phyloP scores from a whole-genome alignment of 345 rosid species.

The Citrus hindsii region DNA sequence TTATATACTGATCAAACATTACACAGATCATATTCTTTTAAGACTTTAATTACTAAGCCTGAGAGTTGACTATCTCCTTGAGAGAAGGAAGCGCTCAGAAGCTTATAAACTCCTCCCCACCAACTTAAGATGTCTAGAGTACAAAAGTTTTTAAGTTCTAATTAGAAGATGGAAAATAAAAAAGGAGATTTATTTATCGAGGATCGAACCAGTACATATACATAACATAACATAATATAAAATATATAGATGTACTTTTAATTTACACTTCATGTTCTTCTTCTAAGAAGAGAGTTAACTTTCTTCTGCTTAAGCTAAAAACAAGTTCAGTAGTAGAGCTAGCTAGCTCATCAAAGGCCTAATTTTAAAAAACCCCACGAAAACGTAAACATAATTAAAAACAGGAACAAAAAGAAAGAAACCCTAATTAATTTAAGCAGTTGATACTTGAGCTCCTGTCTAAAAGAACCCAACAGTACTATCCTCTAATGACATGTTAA shows the following conservation, averaged over 20 bases:
- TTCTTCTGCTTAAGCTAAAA: constrained; percentile 1
- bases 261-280: background rate
- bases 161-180: background rate
- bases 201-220: background rate
- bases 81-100: too few species aligned
- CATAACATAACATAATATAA: background rate
- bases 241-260: background rate
- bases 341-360: background rate
- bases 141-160: background rate
- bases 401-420: background rate
- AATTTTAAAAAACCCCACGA: background rate
- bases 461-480: constrained; percentile 25
- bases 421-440: background rate
- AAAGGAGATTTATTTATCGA: background rate
- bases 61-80: background rate
- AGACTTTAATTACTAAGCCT: background rate
- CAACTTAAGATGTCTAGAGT: background rate
- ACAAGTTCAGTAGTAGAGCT: background rate
- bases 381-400: background rate
- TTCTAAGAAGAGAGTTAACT: background rate
- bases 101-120: too few species aligned
- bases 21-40: too few species aligned
- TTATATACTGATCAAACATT: too few species aligned
- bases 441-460: background rate
- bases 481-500: constrained; percentile 39